Conservation (phyloP, 2,329 filamentous ascomycete genomes). For the Hypoxylon sp. region DNA sequence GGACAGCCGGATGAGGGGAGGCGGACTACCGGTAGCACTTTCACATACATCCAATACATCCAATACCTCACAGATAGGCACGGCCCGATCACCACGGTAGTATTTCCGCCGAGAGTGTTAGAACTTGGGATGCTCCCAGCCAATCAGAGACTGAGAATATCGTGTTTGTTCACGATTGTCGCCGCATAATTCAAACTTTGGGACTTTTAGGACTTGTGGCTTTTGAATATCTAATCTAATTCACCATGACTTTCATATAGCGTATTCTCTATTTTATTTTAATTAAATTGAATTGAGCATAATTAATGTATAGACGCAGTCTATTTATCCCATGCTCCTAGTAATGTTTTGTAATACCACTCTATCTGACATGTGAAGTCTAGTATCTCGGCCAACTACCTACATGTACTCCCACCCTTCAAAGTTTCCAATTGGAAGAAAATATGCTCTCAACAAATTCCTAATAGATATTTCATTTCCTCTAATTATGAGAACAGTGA, state of each 20-base stretch:
- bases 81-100: slow-evolving; percentile 31
- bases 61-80: slow-evolving; percentile 18
- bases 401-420: background rate
- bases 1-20: slow-evolving; percentile 33
- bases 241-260: slow-evolving; percentile 8
- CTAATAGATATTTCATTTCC: background rate
- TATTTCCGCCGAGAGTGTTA: slow-evolving; percentile 39
- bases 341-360: background rate
- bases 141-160: slow-evolving; percentile 36
- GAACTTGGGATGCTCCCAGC: slow-evolving; percentile 12
- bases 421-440: background rate
- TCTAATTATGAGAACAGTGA: background rate
- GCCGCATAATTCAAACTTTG: slow-evolving; percentile 19
- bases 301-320: background rate
- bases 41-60: slow-evolving; percentile 17
- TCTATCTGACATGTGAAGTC: background rate
- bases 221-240: slow-evolving; percentile 2
- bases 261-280: slow-evolving; percentile 3
- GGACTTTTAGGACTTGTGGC: slow-evolving; percentile 9
- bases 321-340: background rate
- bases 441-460: background rate
- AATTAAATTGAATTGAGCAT: background rate
- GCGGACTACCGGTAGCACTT: slow-evolving; percentile 8
- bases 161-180: slow-evolving; percentile 25
- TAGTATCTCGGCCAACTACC: background rate